Base-by-base conservation (phyloP, 306 rosid genomes). In the Ormosia semicastrata region DNA sequence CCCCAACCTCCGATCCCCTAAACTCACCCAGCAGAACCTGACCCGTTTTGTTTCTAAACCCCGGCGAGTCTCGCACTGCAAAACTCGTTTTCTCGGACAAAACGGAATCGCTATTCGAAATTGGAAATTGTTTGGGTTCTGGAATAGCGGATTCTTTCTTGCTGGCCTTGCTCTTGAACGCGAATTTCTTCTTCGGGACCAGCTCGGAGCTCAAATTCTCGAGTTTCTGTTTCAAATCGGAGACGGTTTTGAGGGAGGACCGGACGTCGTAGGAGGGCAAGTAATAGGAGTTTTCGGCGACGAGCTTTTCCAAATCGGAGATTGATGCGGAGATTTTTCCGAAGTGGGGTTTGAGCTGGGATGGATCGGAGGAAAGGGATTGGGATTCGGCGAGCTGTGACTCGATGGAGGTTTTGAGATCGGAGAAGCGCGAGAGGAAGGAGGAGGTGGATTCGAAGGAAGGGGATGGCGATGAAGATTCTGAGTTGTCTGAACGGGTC, bases 231-330 rank as follows among this genome's bases (percentile, higher is more conserved):
- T 79, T 87, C 71, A 93, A 63, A 29, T 95, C 96, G 15, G 91
- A 86, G 46, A 90, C 41, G 30, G 91, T 70, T 85, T 93, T 90
- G 30, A 93, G 93, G 3, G 97, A 90, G 29, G 97, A 84, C 4
- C 94, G 91, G 34, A 95, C 91, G 77, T 93, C 99, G 17, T 92
- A 92, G 0, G 91, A 90, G 1, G 99, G 99, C 17, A 95, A 74
- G 70, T 83, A 89, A 78, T 90, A 93, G 8, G 94, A 93, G 81
- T 87, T 88, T 81, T 95, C 83, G 11, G 97, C 97, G 11, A 95
- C 89, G 33, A 89, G 92, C 71, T 92, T 93, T 33, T 95, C 96
- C 17, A 95, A 83, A 71, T 93, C 91, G 70, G 92, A 88, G 74
- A 95, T 92, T 54, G 93, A 86, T 15, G 85, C 66, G 15, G 98